A percentile compares a stretch with the other conserved stretches of the same genome.
Conservation (phyloP, 2,329 filamentous ascomycete species). For the Fusarium bactridioides region DNA sequence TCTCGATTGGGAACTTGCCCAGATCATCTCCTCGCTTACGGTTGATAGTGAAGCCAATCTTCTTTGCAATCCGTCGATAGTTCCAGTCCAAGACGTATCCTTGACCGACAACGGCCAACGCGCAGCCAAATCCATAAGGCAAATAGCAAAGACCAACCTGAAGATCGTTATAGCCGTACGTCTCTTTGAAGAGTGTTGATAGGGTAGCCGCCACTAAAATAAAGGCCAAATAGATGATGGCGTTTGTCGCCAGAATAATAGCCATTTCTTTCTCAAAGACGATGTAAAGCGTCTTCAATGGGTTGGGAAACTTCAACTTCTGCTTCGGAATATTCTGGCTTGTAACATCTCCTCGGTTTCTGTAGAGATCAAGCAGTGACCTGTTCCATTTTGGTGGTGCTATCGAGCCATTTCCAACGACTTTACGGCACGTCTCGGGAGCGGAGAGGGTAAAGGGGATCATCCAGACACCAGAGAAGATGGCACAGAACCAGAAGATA, state of each 20-base stretch:
- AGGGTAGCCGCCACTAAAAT: conserved; percentile 63
- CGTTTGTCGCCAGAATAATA: conserved; percentile 60
- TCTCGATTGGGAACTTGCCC: conserved; percentile 62
- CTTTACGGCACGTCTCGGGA: conserved; percentile 66
- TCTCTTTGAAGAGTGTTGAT: conserved; percentile 58
- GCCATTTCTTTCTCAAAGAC: conserved; percentile 66
- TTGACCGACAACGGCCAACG: conserved; percentile 57
- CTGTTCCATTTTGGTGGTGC: conserved; percentile 66
- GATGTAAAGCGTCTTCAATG: conserved; percentile 61
- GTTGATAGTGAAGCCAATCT: conserved; percentile 67
- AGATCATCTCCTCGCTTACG: conserved; percentile 64
- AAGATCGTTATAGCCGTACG: conserved; percentile 60
- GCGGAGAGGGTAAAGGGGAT: conserved; percentile 63
- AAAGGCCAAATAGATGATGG: conserved; percentile 64
- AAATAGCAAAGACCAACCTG: conserved; percentile 63
- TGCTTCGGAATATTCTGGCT: conserved; percentile 47
- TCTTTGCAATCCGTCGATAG: conserved; percentile 71
- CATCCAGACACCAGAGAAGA: conserved; percentile 59
- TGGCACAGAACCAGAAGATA: conserved; percentile 74
- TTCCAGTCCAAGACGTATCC: conserved; percentile 72
- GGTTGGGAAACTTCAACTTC: conserved; percentile 63
- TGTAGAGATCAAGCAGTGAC: conserved; percentile 60
- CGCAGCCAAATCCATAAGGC: conserved; percentile 61
- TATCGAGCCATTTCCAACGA: conserved; percentile 70
- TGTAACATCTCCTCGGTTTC: conserved; percentile 47